Evolutionary conservation across 2,329 filamentous ascomycete genomes (phyloP).

Genomic region (Fonsecaea nubica): DNA sequence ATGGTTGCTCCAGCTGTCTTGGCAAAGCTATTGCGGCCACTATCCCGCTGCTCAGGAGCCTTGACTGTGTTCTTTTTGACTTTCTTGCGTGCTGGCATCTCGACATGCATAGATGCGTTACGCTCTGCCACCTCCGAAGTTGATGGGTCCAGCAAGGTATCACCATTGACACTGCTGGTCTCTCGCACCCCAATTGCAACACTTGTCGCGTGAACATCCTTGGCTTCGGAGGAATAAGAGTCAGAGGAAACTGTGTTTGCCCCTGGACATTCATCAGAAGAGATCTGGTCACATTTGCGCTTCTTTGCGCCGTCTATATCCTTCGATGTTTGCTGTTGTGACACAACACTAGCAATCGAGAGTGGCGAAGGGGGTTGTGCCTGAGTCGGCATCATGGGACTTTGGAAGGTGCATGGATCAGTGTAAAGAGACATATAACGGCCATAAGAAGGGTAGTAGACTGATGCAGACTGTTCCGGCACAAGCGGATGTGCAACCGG

Average conservation of each 20-base stretch:
- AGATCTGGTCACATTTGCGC: slow-evolving; percentile 38
- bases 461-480: not conserved
- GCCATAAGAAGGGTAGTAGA: not conserved
- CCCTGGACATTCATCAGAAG: slow-evolving; percentile 37
- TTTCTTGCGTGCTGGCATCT: slow-evolving; percentile 34
- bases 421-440: not conserved
- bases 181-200: not conserved
- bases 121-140: slow-evolving; percentile 42
- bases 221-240: not conserved
- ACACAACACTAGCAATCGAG: slow-evolving; percentile 19
- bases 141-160: slow-evolving; percentile 16
- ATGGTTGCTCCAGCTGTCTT: slow-evolving; percentile 51
- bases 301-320: slow-evolving; percentile 21
- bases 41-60: not conserved
- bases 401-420: not conserved
- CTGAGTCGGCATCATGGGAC: not conserved
- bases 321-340: not conserved
- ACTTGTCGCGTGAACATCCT: not conserved
- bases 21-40: slow-evolving; percentile 37
- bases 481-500: slow-evolving; percentile 7
- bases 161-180: not conserved
- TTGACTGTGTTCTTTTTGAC: slow-evolving; percentile 29
- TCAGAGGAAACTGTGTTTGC: not conserved
- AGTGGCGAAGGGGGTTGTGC: not conserved
- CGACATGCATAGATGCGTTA: slow-evolving; percentile 18